Evolutionary conservation across 2,329 filamentous ascomycete genomes (phyloP), one percentile per base, ranked within the genome.

Genomic region (Orbilia oligospora): DNA sequence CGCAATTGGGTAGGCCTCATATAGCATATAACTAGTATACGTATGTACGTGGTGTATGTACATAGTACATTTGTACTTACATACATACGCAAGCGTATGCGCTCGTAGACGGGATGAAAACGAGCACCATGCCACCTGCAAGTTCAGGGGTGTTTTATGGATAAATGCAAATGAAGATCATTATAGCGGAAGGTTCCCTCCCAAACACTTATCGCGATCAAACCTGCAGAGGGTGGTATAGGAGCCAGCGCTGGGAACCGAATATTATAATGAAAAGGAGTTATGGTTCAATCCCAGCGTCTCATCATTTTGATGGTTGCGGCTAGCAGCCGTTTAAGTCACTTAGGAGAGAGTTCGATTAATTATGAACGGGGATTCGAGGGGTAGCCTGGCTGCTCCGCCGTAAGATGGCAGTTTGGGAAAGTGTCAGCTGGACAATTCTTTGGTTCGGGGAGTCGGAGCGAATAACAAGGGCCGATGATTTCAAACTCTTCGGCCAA

Each of bases 381-480:
- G 61, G 67, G 49, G 27, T 30, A 41, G 66, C 58, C 55, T 76
- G 71, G 65, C 38, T 41, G 38, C 61, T 69, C 72, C 66, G 72
- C 41, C 46, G 58, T 58, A 65, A 76, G 46, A 65, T 71, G 72
- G 65, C 56, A 69, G 44, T 44, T 73, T 53, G 51, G 41, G 63
- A 71, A 48, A 63, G 63, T 77, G 73, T 77, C 73, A 77, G 73
- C 73, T 71, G 73, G 73, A 77, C 73, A 41, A 71, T 51, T 55
- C 20, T 61, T 20, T 61, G 22, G 48, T 20, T 71, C 66, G 67
- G 61, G 58, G 58, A 53, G 49, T 67, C 67, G 61, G 67, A 53
- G 61, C 67, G 44, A 77, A 55, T 2, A 65, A 71, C 53, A 77
- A 71, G 51, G 61, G 49, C 73, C 51, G 73, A 63, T 18, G 56